A percentile compares a stretch with the other conserved stretches of the same genome.
These are phyloP conservation scores for Brasilioporus rufonigricans DNA, from an alignment of 768 basidiomycete genomes.

Conservation along the genomic window DNA sequence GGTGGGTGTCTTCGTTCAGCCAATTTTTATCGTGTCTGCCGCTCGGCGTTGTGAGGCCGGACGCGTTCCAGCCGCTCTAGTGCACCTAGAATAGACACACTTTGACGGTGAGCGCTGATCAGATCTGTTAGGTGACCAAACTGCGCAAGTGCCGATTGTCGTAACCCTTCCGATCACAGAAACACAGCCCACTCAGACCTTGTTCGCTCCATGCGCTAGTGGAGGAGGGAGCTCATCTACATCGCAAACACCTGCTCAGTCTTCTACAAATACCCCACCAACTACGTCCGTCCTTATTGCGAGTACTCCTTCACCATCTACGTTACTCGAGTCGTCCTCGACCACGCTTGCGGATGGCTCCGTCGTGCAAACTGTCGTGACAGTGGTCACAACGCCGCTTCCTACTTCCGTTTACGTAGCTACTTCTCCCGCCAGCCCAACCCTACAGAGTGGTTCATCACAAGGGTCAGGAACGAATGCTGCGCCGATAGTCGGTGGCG, in stretches of 20 bases:
- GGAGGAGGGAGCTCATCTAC: constrained; percentile 15
- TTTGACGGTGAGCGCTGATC: constrained; percentile 14
- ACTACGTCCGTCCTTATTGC: constrained; percentile 27
- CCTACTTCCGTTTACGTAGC: constrained; percentile 30
- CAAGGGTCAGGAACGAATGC: constrained; percentile 30
- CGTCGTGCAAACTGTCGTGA: constrained; percentile 35
- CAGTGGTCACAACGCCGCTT: constrained; percentile 37
- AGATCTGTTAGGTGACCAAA: constrained; percentile 24
- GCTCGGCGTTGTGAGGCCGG: constrained; percentile 11
- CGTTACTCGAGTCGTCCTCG: constrained; percentile 30
- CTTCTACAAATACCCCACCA: constrained; percentile 10
- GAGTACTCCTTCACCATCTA: constrained; percentile 32
- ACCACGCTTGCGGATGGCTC: constrained; percentile 43
- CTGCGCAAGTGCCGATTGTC: constrained; percentile 42
- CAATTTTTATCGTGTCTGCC: background rate
- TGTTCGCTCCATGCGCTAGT: constrained; percentile 40
- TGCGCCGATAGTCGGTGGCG: constrained; percentile 52
- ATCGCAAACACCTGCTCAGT: constrained; percentile 2
- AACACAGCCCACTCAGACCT: constrained; percentile 35
- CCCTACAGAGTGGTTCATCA: constrained; percentile 13
- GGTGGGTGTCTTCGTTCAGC: constrained; percentile 28
- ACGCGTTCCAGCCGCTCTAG: constrained; percentile 12
- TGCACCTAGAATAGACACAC: background rate
- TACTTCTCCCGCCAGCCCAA: constrained; percentile 14
- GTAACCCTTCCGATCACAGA: constrained; percentile 33